Evolutionary conservation across 768 basidiomycete genomes (phyloP).

Genomic region (Collybia mongolica): DNA sequence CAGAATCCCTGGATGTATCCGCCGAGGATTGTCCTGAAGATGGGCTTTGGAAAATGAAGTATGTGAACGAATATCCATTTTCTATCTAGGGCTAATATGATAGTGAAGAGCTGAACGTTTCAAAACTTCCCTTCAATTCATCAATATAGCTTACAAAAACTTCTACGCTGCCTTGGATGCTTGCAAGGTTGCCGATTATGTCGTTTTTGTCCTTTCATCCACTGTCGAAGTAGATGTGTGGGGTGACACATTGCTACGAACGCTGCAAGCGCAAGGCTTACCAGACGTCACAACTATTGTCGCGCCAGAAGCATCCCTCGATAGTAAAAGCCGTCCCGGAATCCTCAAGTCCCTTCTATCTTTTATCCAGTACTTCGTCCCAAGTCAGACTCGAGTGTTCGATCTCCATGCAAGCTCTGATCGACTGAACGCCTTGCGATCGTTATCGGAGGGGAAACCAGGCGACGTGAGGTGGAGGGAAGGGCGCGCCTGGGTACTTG

Average conservation of each 20-base stretch:
- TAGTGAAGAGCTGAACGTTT: conserved; percentile 75
- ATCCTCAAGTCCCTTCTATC: conserved; percentile 88
- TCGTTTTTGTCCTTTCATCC: conserved; percentile 81
- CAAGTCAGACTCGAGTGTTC: conserved; percentile 72
- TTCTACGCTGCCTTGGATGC: conserved; percentile 83
- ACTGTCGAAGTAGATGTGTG: conserved; percentile 77
- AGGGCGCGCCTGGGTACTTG: conserved; percentile 73
- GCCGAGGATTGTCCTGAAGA: conserved; percentile 48
- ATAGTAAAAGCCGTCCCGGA: conserved; percentile 60
- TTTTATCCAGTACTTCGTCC: conserved; percentile 94
- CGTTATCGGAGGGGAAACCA: conserved; percentile 84
- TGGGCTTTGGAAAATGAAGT: conserved; percentile 73
- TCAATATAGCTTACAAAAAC: conserved; percentile 67
- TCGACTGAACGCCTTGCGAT: conserved; percentile 67
- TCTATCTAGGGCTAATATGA: not conserved
- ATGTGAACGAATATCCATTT: conserved; percentile 18
- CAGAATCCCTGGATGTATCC: conserved; percentile 55
- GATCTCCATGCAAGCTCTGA: conserved; percentile 69
- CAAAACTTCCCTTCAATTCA: conserved; percentile 88
- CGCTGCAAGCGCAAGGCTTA: conserved; percentile 88
- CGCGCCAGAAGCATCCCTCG: conserved; percentile 50
- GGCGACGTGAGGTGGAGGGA: conserved; percentile 80
- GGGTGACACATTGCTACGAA: conserved; percentile 87
- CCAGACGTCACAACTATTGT: conserved; percentile 80
- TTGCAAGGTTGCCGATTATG: conserved; percentile 87